Evolutionary conservation across 768 basidiomycete species (phyloP).

Genomic region (Kwoniella europaea): DNA sequence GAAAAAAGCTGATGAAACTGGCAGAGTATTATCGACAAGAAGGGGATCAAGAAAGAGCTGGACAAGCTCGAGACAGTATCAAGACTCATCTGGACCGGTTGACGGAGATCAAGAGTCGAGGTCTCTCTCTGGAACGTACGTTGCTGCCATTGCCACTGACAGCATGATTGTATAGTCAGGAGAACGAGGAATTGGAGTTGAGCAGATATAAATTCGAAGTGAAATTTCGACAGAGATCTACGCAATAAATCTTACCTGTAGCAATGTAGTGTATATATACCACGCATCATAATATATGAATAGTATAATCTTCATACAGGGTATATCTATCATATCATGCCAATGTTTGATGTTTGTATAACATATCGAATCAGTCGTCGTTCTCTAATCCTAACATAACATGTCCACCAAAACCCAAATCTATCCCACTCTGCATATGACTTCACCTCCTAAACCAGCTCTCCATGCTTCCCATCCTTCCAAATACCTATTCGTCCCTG

Average conservation of each 20-base stretch:
- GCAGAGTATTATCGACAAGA: slow-evolving; percentile 31
- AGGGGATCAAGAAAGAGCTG: slow-evolving; percentile 18
- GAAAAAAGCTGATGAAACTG: slow-evolving; percentile 4
- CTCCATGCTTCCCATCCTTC: slow-evolving; percentile 91
- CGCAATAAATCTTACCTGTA: neutral
- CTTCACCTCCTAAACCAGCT: slow-evolving; percentile 78
- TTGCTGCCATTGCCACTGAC: neutral
- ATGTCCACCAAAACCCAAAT: neutral
- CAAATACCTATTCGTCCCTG: slow-evolving; percentile 64
- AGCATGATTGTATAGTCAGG: neutral
- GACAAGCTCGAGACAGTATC: slow-evolving; percentile 6
- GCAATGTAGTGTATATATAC: neutral
- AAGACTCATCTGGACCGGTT: slow-evolving; percentile 14
- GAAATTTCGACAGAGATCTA: neutral
- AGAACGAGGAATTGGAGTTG: neutral
- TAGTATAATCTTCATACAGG: slow-evolving; percentile 3
- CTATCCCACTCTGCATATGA: slow-evolving; percentile 77
- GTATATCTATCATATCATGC: slow-evolving; percentile 3
- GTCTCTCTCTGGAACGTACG: neutral
- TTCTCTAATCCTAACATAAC: neutral
- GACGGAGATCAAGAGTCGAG: slow-evolving; percentile 2
- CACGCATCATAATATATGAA: slow-evolving; percentile 1
- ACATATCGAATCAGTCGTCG: neutral
- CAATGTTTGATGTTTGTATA: neutral
- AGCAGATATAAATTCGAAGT: neutral